Evolutionary conservation across 371 early-diverging fungal genomes (phyloP).

Genomic region (Circinella minor): DNA sequence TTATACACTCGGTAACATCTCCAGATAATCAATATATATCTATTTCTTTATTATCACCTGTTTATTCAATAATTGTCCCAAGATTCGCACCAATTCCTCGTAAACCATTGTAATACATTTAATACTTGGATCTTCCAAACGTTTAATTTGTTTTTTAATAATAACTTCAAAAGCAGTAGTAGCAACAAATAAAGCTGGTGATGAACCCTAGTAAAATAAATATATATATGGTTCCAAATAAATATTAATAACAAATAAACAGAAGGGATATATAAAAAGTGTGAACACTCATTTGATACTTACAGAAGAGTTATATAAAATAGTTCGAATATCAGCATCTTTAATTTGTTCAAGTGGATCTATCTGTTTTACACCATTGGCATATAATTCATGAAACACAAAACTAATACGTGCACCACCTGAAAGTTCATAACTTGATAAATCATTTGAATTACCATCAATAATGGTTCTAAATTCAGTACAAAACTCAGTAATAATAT

Average conservation of each 20-base stretch:
- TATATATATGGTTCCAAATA: too few species aligned
- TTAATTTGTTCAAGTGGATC: conserved; percentile 98
- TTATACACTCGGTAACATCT: neutral
- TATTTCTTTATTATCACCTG: conserved; percentile 59
- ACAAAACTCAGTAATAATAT: conserved; percentile 97
- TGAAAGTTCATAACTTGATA: conserved; percentile 91
- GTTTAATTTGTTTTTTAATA: conserved; percentile 95
- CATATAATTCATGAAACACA: conserved; percentile 97
- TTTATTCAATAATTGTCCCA: conserved; percentile 88
- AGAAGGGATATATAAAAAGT: too few species aligned
- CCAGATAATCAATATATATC: neutral
- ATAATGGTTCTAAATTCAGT: conserved; percentile 93
- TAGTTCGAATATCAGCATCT: conserved; percentile 97
- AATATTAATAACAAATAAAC: too few species aligned
- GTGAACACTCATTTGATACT: conserved; percentile 6
- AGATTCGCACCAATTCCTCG: conserved; percentile 95
- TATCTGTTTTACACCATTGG: conserved; percentile 89
- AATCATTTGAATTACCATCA: conserved; percentile 93
- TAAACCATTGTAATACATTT: conserved; percentile 94
- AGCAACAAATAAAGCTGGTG: conserved; percentile 96
- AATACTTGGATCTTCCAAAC: conserved; percentile 95
- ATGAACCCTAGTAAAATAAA: conserved; percentile 73
- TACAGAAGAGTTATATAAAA: conserved; percentile 97
- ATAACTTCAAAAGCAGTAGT: conserved; percentile 98
- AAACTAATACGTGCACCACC: conserved; percentile 99